phyloP scores from a whole-genome alignment of 2,329 filamentous ascomycete species.

The Cladosporium colombiae region DNA sequence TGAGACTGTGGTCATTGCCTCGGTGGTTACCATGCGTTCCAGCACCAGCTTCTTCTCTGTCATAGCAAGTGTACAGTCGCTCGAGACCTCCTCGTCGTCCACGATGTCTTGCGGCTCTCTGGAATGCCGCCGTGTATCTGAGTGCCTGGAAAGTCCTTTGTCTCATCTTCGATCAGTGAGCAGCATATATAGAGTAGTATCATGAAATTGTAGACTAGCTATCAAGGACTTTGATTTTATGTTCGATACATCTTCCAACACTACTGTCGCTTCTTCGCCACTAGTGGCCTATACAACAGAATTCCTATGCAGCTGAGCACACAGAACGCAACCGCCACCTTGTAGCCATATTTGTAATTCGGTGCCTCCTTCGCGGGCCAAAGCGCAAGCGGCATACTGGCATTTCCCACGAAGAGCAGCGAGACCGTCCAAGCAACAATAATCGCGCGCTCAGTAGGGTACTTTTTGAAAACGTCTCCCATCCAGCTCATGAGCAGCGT shows the following conservation, averaged over 20 bases:
- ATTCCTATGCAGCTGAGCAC: conserved; percentile 15
- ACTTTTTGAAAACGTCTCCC: conserved; percentile 10
- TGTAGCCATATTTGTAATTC: conserved; percentile 15
- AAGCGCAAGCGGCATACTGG: conserved; percentile 14
- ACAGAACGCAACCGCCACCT: conserved; percentile 13
- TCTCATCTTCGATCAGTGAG: too few species aligned
- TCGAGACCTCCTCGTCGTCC: too few species aligned
- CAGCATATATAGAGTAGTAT: too few species aligned
- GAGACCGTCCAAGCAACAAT: conserved; percentile 17
- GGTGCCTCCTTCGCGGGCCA: conserved; percentile 16
- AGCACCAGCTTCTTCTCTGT: too few species aligned
- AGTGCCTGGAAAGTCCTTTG: background rate
- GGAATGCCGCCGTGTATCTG: too few species aligned
- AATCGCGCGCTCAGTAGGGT: conserved; percentile 11
- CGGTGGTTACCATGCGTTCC: too few species aligned
- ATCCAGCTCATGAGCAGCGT: conserved; percentile 17
- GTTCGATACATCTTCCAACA: background rate
- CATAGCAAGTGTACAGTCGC: too few species aligned
- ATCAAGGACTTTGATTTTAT: background rate
- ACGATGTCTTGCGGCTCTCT: too few species aligned
- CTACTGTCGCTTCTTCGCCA: conserved; percentile 11
- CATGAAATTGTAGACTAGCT: background rate
- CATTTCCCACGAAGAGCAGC: conserved; percentile 14
- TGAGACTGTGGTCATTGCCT: too few species aligned
- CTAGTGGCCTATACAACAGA: background rate